These are phyloP conservation scores for Botrytis pseudocinerea DNA, from an alignment of 2,329 filamentous ascomycete species.

Conservation along the genomic window DNA sequence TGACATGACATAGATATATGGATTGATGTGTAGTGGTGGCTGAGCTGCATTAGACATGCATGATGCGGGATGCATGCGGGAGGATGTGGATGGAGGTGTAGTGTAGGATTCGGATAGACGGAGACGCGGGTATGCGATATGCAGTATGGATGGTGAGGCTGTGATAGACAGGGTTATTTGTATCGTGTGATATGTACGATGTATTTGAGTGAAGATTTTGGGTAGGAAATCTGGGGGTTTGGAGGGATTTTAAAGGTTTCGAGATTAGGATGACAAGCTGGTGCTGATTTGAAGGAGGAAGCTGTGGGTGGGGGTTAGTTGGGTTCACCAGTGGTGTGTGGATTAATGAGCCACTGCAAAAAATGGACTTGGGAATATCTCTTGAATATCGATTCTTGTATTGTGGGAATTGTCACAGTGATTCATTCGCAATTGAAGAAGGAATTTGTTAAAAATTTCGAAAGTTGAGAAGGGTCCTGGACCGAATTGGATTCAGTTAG, in stretches of 20 bases:
- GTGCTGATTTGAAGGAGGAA: background rate
- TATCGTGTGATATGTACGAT: background rate
- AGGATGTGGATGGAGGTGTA: background rate
- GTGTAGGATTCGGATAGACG: background rate
- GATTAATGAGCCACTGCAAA: too few relatives aligned
- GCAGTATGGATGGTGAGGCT: slow-evolving; percentile 2
- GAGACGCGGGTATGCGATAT: background rate
- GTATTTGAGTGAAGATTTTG: background rate
- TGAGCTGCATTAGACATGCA: background rate
- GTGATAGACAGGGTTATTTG: background rate
- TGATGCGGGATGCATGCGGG: background rate
- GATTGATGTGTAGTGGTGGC: background rate
- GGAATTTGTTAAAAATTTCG: too few relatives aligned
- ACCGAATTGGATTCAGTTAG: background rate
- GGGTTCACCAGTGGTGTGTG: too few relatives aligned
- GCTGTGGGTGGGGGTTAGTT: background rate
- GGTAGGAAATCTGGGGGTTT: background rate
- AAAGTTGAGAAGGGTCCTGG: background rate
- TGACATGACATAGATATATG: background rate
- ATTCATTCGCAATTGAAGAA: too few relatives aligned
- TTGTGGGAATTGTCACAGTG: too few relatives aligned
- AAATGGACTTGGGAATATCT: too few relatives aligned
- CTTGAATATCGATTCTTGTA: too few relatives aligned
- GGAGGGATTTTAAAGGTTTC: background rate
- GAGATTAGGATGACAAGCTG: background rate